These are phyloP conservation scores for Oxyria digyna DNA, from an alignment of 148 eudicot genomes.

Conservation along the genomic window DNA sequence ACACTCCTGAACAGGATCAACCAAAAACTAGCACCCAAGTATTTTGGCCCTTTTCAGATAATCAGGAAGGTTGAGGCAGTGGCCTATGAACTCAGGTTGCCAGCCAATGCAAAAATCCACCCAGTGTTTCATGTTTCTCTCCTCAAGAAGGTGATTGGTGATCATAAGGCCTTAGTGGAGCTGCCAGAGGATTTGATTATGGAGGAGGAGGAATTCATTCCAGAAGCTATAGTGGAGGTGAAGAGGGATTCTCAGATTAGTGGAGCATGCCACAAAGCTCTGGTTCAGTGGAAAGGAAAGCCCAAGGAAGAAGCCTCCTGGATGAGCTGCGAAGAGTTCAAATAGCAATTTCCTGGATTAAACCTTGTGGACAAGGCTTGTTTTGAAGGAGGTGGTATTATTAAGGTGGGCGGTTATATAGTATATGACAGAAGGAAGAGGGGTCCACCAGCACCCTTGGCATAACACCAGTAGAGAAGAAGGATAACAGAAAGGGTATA, in stretches of 20 bases:
- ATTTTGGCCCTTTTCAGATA: not conserved
- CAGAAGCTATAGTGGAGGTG: not conserved
- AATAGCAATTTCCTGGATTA: not conserved
- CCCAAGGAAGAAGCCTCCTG: not conserved
- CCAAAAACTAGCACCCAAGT: not conserved
- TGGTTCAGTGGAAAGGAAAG: not conserved
- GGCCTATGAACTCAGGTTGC: not conserved
- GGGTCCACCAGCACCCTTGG: too few species aligned
- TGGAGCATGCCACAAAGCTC: not conserved
- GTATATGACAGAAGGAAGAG: not conserved
- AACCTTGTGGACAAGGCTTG: not conserved
- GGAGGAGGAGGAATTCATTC: not conserved
- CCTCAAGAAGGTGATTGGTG: not conserved
- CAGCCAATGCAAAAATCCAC: not conserved
- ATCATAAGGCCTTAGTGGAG: not conserved
- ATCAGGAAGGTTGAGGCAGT: not conserved
- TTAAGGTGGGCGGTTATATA: not conserved
- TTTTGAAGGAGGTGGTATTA: not conserved
- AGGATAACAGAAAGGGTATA: too few species aligned
- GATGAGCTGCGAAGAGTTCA: not conserved
- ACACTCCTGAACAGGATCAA: too few species aligned
- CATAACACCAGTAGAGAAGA: too few species aligned
- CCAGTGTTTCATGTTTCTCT: not conserved
- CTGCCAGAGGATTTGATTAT: not conserved
- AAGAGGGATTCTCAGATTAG: not conserved